These are phyloP conservation scores for Serendipita sp. DNA, from an alignment of 768 basidiomycete species.

Conservation along the genomic window DNA sequence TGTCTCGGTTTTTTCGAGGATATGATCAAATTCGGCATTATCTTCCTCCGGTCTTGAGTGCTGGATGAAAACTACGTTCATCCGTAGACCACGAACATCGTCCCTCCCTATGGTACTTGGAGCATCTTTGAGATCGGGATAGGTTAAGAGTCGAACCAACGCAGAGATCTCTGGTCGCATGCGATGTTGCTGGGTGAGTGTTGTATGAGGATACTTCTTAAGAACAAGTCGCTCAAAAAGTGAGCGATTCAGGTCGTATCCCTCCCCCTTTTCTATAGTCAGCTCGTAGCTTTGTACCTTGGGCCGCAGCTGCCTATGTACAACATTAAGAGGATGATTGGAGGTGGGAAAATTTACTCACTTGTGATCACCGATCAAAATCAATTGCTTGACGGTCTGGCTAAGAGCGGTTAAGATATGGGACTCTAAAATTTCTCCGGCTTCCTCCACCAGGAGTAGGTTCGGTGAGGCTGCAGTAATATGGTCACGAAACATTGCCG, in stretches of 20 bases:
- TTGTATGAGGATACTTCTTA: constrained; percentile 43
- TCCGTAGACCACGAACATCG: constrained; percentile 35
- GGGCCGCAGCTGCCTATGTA: constrained; percentile 46
- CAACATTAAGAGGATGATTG: neutral
- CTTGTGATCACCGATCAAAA: constrained; percentile 63
- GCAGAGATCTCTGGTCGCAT: constrained; percentile 62
- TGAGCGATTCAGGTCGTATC: constrained; percentile 49
- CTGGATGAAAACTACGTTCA: constrained; percentile 45
- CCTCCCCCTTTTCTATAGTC: constrained; percentile 51
- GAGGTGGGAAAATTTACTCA: constrained; percentile 19
- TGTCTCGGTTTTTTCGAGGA: constrained; percentile 28
- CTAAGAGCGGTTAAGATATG: constrained; percentile 46
- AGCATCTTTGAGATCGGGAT: constrained; percentile 46
- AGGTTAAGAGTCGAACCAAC: constrained; percentile 44
- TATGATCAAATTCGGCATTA: constrained; percentile 25
- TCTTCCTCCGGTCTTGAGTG: constrained; percentile 42
- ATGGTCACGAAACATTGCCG: constrained; percentile 38
- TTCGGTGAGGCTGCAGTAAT: constrained; percentile 32
- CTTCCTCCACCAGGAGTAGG: constrained; percentile 53
- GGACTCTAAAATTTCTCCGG: constrained; percentile 55
- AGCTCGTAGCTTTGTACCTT: constrained; percentile 51
- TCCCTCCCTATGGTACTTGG: constrained; percentile 32
- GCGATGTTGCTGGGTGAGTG: constrained; percentile 42
- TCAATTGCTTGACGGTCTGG: constrained; percentile 30
- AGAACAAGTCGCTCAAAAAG: constrained; percentile 54